phyloP scores from a whole-genome alignment of 2,329 filamentous ascomycete species.

The Penicillium sp. region DNA sequence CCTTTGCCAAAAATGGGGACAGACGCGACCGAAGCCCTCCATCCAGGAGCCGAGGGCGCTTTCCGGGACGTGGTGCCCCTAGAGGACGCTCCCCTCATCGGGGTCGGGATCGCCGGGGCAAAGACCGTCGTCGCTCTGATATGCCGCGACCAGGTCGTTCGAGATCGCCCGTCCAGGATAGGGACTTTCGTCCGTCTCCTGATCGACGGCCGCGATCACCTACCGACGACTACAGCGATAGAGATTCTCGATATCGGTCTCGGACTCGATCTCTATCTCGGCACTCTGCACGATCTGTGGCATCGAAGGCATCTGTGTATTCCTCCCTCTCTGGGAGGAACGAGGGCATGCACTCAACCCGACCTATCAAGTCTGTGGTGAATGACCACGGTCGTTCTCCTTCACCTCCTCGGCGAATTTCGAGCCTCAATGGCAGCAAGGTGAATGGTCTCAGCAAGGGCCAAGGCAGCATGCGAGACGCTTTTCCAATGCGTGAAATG shows the following conservation, averaged over 20 bases:
- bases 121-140: constrained; percentile 38
- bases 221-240: constrained; percentile 33
- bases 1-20: constrained; percentile 40
- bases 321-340: constrained; percentile 34
- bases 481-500: constrained; percentile 42
- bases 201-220: constrained; percentile 39
- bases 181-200: constrained; percentile 35
- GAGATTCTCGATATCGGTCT: constrained; percentile 40
- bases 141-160: constrained; percentile 38
- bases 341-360: constrained; percentile 36
- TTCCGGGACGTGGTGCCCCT: constrained; percentile 41
- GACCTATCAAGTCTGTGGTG: constrained; percentile 38
- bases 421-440: constrained; percentile 42
- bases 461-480: constrained; percentile 41
- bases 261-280: constrained; percentile 44
- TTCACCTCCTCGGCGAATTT: constrained; percentile 43
- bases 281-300: constrained; percentile 41
- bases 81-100: constrained; percentile 44
- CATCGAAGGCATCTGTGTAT: constrained; percentile 40
- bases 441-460: constrained; percentile 38
- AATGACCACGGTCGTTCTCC: constrained; percentile 39
- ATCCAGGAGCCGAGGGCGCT: constrained; percentile 44
- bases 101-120: constrained; percentile 42
- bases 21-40: constrained; percentile 47
- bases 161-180: constrained; percentile 41